Evolutionary conservation across 2,329 filamentous ascomycete species (phyloP).

Genomic region (Blastomyces gilchristii): DNA sequence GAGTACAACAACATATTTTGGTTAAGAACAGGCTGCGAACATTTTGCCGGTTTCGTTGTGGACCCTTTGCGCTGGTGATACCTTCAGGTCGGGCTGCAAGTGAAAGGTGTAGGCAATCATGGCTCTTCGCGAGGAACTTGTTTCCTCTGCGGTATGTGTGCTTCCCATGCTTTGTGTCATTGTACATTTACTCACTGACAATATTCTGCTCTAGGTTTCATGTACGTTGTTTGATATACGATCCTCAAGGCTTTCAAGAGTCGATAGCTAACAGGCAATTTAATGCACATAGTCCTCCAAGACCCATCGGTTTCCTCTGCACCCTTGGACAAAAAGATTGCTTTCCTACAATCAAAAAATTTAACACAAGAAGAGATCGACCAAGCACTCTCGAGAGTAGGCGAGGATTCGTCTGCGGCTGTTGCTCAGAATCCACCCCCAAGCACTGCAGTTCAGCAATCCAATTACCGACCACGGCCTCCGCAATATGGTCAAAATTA

Average conservation of each 20-base stretch:
- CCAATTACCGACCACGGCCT: constrained; percentile 32
- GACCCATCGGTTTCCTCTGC: constrained; percentile 85
- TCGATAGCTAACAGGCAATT: not conserved
- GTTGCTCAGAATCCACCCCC: constrained; percentile 38
- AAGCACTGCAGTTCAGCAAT: constrained; percentile 37
- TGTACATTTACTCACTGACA: constrained; percentile 23
- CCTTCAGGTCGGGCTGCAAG: not conserved
- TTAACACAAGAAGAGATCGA: constrained; percentile 93
- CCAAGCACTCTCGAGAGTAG: constrained; percentile 63
- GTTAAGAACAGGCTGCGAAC: not conserved
- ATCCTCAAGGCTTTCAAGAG: not conserved
- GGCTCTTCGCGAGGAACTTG: constrained; percentile 78
- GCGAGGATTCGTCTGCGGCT: constrained; percentile 38
- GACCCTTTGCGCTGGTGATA: not conserved
- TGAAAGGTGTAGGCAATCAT: constrained; percentile 45
- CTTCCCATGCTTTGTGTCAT: constrained; percentile 16
- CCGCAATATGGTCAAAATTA: constrained; percentile 36
- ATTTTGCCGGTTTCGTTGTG: not conserved
- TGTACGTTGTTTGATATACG: constrained; percentile 33
- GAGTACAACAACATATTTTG: not conserved
- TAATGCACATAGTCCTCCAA: constrained; percentile 60
- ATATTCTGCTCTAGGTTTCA: constrained; percentile 34
- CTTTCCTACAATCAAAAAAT: constrained; percentile 93
- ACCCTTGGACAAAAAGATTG: constrained; percentile 82
- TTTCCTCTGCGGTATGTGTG: constrained; percentile 62